Conservation (phyloP, 2,329 filamentous ascomycete species). For the Colletotrichum sp. region DNA sequence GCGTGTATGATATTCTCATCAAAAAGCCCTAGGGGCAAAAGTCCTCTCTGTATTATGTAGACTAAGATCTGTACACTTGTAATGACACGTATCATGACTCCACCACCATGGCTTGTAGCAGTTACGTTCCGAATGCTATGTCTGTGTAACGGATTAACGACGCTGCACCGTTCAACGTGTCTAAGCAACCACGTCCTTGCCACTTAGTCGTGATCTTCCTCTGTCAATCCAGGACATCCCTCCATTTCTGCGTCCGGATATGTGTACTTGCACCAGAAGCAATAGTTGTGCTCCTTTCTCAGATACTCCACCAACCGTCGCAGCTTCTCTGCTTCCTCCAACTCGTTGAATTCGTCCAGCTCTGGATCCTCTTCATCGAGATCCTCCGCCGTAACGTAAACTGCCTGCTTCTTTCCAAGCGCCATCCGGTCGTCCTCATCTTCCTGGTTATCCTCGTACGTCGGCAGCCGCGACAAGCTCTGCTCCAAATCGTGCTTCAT, state of each 20-base stretch:
- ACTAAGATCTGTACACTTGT: constrained; percentile 9
- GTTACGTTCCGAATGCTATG: not conserved
- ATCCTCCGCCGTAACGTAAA: constrained; percentile 68
- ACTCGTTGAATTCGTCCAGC: constrained; percentile 77
- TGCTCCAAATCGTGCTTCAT: constrained; percentile 72
- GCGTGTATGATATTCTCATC: constrained; percentile 37
- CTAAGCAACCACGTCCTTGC: not conserved
- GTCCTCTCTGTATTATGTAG: constrained; percentile 1
- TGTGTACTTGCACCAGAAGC: constrained; percentile 92
- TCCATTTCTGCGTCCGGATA: constrained; percentile 81
- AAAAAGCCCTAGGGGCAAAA: not conserved
- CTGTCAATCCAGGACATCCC: constrained; percentile 84
- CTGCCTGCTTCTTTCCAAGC: constrained; percentile 60
- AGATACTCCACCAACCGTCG: constrained; percentile 71
- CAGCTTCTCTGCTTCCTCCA: constrained; percentile 71
- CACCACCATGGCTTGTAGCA: not conserved
- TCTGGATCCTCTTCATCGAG: constrained; percentile 82
- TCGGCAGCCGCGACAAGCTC: constrained; percentile 66
- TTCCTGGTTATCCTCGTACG: constrained; percentile 71
- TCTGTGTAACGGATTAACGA: not conserved
- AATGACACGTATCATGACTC: constrained; percentile 14
- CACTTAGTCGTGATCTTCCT: constrained; percentile 75
- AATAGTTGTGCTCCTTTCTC: constrained; percentile 77
- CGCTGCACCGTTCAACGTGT: not conserved
- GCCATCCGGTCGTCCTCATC: constrained; percentile 75